These are phyloP conservation scores for Colletotrichum sp. DNA, from an alignment of 2,329 filamentous ascomycete genomes.

Conservation along the genomic window DNA sequence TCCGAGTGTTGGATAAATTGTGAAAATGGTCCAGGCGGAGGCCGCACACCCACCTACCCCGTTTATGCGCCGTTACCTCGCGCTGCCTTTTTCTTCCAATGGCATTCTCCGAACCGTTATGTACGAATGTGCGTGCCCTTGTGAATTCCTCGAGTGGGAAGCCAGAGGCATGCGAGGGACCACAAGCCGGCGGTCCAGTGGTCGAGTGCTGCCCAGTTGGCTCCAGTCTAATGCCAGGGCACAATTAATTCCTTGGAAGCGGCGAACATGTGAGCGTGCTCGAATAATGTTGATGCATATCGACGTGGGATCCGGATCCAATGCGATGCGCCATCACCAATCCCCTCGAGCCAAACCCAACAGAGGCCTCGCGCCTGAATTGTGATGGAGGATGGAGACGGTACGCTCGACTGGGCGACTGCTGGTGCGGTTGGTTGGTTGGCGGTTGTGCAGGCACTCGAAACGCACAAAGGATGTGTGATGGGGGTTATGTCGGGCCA, in stretches of 20 bases:
- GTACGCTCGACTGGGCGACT: neutral
- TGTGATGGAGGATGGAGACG: neutral
- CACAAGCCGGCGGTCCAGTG: neutral
- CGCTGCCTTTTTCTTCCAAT: neutral
- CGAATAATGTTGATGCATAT: conserved; percentile 20
- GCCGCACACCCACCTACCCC: conserved; percentile 10
- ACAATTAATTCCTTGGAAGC: conserved; percentile 10
- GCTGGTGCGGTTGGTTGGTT: neutral
- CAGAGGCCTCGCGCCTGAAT: neutral
- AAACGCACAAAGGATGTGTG: conserved; percentile 21
- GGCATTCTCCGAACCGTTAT: neutral
- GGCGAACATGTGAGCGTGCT: conserved; percentile 17
- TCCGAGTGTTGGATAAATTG: conserved; percentile 15
- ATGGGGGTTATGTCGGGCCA: conserved; percentile 8
- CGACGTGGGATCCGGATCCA: conserved; percentile 13
- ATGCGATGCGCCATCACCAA: neutral
- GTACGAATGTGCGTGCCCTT: conserved; percentile 5
- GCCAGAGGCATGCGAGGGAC: conserved; percentile 12
- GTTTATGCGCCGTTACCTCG: neutral
- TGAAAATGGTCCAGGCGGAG: conserved; percentile 14
- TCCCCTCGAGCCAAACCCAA: neutral
- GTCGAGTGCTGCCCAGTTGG: neutral
- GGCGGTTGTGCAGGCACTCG: conserved; percentile 19
- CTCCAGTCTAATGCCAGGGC: neutral
- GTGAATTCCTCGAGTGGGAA: conserved; percentile 7